Evolutionary conservation across 2,329 filamentous ascomycete genomes (phyloP), one percentile per base, ranked within the genome.

Genomic region (Acarospora socialis): DNA sequence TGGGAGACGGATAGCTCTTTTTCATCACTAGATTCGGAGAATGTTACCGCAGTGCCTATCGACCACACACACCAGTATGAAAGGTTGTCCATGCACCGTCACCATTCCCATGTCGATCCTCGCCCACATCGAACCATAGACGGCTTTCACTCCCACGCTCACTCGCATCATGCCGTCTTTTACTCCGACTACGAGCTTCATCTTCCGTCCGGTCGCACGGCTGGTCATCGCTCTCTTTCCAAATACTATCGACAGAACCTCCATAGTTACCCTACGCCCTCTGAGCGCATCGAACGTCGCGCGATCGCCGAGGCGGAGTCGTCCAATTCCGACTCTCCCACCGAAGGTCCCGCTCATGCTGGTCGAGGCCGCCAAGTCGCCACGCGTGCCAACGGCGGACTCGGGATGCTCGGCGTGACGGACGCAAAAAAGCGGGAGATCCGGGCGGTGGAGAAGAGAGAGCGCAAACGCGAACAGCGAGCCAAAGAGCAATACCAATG

Each of bases 1-100:
- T 95, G 90, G 87, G 90, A 98, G 58, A 94, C 86, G 1, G 90
- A 95, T 52, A 84, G 78, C 42, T 84, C 81, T 7, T 77, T 70
- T n/a, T 93, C 86, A 1, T 92, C 83, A 7, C 67, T 92, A 21
- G 82, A 86, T 42, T 90, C 83, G 1, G 80, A 80, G 33, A 83
- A 93, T 45, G 72, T 92, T 24, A 79, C 75, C 4, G 73, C 79
- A 6, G 73, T 92, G 5, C 81, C 81, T 2, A 77, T 82, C 19
- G 67, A 73, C 27, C 71, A 73, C 42, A 65, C 71, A 29, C 70
- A 79, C 46, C 75, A 80, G 42, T 81, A 79, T 51, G 75, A 81
- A 48, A 70, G 77, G 24, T 67, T 86, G 4, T 66, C 70, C 46
- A 72, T 77, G 50, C 76, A 83, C 50, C 70, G 73, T 28, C 82